These are phyloP conservation scores for Celoporthe dispersa DNA, from an alignment of 2,329 filamentous ascomycete species.

Conservation along the genomic window DNA sequence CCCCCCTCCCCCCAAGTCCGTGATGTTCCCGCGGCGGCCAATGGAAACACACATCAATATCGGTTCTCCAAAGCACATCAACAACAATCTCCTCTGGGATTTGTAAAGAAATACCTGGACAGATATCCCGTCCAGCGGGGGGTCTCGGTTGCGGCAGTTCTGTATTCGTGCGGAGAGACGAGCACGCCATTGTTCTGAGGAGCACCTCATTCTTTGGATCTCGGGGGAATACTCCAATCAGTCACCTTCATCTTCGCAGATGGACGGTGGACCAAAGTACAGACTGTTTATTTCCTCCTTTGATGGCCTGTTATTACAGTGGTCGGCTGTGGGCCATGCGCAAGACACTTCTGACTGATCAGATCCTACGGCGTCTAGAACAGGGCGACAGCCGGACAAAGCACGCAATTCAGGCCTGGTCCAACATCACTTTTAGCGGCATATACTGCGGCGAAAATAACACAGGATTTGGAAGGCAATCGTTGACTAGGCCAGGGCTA, in stretches of 20 bases:
- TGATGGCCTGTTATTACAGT: not conserved
- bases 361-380: not conserved
- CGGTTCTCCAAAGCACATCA: not conserved
- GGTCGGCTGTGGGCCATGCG: conserved; percentile 4
- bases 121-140: not conserved
- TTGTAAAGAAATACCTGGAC: not conserved
- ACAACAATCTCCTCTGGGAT: not conserved
- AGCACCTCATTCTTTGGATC: conserved; percentile 20
- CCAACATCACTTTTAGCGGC: conserved; percentile 28
- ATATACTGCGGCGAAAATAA: not conserved
- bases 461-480: not conserved
- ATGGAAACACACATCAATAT: conserved; percentile 3
- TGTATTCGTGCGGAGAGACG: conserved; percentile 19
- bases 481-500: not conserved
- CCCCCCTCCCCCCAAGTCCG: not conserved
- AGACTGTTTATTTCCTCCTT: not conserved
- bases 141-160: not conserved
- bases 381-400: conserved; percentile 7
- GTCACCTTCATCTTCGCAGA: not conserved
- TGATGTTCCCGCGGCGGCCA: not conserved
- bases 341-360: not conserved
- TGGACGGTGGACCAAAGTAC: not conserved
- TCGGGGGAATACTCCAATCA: conserved; percentile 5
- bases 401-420: conserved; percentile 24
- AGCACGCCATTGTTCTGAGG: conserved; percentile 15